A percentile compares a stretch with the other conserved stretches of the same genome.
phyloP scores from a whole-genome alignment of 345 rosid genomes.

The Raphanus raphanistrum region DNA sequence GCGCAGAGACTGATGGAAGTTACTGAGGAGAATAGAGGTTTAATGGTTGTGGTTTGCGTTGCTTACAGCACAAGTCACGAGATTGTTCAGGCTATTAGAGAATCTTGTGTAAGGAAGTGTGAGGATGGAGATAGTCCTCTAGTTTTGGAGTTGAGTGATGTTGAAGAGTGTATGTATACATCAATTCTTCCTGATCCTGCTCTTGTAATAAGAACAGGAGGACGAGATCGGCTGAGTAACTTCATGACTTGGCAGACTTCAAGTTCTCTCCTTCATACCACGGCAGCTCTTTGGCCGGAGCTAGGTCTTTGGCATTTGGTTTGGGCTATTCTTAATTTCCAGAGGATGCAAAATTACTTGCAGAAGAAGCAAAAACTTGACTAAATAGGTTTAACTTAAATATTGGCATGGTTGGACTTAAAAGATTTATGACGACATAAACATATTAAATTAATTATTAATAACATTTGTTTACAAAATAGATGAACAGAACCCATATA shows the following conservation, averaged over 20 bases:
- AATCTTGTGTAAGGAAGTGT: slow-evolving; percentile 52
- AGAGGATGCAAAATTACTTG: slow-evolving; percentile 48
- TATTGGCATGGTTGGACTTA: not conserved
- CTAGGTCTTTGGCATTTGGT: slow-evolving; percentile 59
- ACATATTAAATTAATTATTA: not conserved
- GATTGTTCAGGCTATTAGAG: slow-evolving; percentile 69
- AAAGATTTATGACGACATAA: not conserved
- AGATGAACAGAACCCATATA: not conserved
- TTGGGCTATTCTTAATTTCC: slow-evolving; percentile 59
- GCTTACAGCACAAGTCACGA: slow-evolving; percentile 70
- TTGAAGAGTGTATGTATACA: slow-evolving; percentile 57
- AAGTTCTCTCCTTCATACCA: slow-evolving; percentile 45
- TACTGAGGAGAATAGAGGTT: slow-evolving; percentile 46
- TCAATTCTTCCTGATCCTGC: slow-evolving; percentile 64
- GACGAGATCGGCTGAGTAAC: slow-evolving; percentile 65
- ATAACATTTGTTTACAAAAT: too few relatives aligned
- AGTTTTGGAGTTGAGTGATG: slow-evolving; percentile 41
- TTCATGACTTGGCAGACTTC: slow-evolving; percentile 66
- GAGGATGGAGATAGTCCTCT: slow-evolving; percentile 5
- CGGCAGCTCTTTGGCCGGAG: slow-evolving; percentile 71
- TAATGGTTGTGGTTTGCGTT: slow-evolving; percentile 44
- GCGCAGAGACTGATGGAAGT: slow-evolving; percentile 60
- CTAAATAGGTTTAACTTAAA: not conserved
- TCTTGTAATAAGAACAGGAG: slow-evolving; percentile 65
- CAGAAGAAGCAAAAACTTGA: slow-evolving; percentile 48